Conservation (phyloP, 2,329 filamentous ascomycete genomes). For the Neopestalotiopsis sp. region DNA sequence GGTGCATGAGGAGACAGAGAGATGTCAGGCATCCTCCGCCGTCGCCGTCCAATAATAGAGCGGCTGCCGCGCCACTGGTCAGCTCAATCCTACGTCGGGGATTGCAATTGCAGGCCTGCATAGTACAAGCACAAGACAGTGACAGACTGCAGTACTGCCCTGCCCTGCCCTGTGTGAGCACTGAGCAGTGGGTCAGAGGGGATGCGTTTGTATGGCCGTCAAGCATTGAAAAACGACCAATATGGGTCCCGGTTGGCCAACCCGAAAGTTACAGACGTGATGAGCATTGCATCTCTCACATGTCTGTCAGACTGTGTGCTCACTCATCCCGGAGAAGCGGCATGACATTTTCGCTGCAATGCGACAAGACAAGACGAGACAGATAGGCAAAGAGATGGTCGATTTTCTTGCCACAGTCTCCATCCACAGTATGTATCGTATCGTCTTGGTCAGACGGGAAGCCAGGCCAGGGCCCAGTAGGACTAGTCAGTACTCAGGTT, state of each 20-base stretch:
- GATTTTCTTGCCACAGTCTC: neutral
- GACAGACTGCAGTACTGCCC: no score
- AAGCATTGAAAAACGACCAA: neutral
- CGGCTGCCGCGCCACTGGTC: slow-evolving; percentile 13
- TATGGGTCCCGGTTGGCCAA: neutral
- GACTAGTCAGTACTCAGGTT: neutral
- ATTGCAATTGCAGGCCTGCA: slow-evolving; percentile 9
- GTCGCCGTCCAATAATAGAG: slow-evolving; percentile 1
- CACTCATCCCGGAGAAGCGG: slow-evolving; percentile 3
- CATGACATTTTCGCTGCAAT: neutral
- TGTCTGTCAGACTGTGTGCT: slow-evolving; percentile 6
- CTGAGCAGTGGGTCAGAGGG: neutral
- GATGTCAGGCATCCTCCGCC: slow-evolving; percentile 17
- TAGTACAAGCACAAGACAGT: slow-evolving; percentile 1
- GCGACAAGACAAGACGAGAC: neutral
- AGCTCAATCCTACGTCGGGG: slow-evolving; percentile 17
- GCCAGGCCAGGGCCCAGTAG: no score
- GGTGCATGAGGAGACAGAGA: neutral
- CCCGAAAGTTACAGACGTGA: neutral
- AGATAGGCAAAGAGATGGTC: neutral
- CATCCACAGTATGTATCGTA: neutral
- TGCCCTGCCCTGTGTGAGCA: neutral
- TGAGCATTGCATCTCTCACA: neutral
- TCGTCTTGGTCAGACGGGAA: neutral
- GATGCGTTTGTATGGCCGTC: neutral